Base-by-base conservation (phyloP, 176 grass and related monocot species). In the Dendrocalamus sinicus region DNA sequence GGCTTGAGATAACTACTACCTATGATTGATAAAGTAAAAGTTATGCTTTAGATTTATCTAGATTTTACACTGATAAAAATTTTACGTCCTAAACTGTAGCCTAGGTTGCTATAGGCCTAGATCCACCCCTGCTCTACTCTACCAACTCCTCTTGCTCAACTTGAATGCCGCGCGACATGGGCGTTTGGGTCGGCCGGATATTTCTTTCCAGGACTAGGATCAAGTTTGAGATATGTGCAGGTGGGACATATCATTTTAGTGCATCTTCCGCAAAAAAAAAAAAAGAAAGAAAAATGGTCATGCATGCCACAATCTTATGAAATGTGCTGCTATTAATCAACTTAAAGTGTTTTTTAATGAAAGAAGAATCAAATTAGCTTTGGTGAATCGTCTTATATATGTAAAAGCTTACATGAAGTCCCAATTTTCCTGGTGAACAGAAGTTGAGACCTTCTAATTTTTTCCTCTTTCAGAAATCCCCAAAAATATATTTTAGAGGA, bases 111-210 rank as follows among this genome's bases (percentile, higher is more conserved):
- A 35, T 35, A 35, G 32, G 3, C 32, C 3, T 35, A 35, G 32
- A 35, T 4, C 3, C 32, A 4, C 32, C 32, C 2, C 0, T 2
- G 2, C 32, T 35, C 87, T 28, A 73, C 55, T 54, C 23, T 39
- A 84, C 87, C 86, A 14, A 89, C 63, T 79, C 63, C 78, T 52
- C 63, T 37, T 5, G 62, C 32, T 24, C 67, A 52, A 66, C 63
- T 88, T 83, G 51, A 80, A 78, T 83, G 83, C 89, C 44, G 48
- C 20, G 47, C 65, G 83, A 72, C 79, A 52, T 73, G 43, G 76
- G 75, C 64, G 6, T 50, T 48, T 28, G 62, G 76, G 76, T 14
- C 78, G 76, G 57, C 40, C n/a, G 58, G 58, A 78, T 63, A 2
- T 9, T 19, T 22, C 30, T n/a, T 59, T 59, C 20, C 69, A 10